Base-by-base conservation (phyloP, 169 alveolate genomes). In the Plasmodium reichenowi region DNA sequence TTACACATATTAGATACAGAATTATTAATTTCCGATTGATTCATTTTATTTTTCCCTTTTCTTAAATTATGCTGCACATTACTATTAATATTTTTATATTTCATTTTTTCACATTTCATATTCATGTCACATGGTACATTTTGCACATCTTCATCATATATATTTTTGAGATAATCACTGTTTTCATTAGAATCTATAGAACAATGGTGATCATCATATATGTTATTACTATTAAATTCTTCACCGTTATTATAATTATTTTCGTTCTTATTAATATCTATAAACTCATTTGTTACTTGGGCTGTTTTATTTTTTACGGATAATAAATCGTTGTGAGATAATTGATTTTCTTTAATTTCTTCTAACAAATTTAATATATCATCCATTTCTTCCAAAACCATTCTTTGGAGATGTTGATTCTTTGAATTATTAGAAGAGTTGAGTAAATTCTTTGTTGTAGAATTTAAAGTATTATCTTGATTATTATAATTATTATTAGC, bases 281-380 rank as follows among this genome's bases (percentile, higher is more conserved):
- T 2, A 7, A 45, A 1, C 24, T 76, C 72, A 32, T 64, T 48
- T 32, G 45, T 6, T 8, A 12, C 45, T 3, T 9, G 2, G 26
- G 8, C 12, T 2, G 9, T 20, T 59, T 59, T 43, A 43, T 52
- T 54, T 24, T 66, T 50, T 17, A 48, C 32, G 13, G 48, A 56
- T n/a, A 76, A 50, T 76, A 52, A 74, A 3, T 66, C 50, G 29
- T 64, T 24, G 24, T 67, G 62, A 22, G 89, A 20, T 10, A 64
- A 52, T 52, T 76, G 64, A 8, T 66, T 76, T 64, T 3, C 60
- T 43, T 76, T 66, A 50, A 64, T 64, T 26, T 45, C 32, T 26
- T 76, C 71, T 2, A 64, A 2, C 26, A 59, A 63, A 1, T 47
- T 48, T 48, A 74, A 10, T 38, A 26, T 60, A 59, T 74, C 64